Percentiles rank a stretch among this genome's conserved stretches.
phyloP scores from a whole-genome alignment of 768 basidiomycete species.

The Lanmaoa rubissima region DNA sequence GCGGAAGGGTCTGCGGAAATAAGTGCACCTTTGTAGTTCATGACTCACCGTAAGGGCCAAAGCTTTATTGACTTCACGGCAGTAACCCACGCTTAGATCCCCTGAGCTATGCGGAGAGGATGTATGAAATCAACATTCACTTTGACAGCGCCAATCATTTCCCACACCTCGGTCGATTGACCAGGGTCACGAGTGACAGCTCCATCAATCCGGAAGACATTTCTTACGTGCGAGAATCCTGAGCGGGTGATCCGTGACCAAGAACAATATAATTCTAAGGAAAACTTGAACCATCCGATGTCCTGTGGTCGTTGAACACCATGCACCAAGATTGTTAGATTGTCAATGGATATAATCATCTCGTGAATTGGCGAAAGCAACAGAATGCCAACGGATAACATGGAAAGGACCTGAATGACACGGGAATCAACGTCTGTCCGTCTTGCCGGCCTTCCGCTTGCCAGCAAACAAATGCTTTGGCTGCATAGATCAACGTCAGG shows the following conservation, averaged over 20 bases:
- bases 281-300: background rate
- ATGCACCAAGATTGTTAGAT: background rate
- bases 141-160: background rate
- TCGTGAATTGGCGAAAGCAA: background rate
- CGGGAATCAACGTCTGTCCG: slow-evolving; percentile 58
- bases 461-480: slow-evolving; percentile 86
- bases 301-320: background rate
- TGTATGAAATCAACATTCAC: background rate
- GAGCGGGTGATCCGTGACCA: background rate
- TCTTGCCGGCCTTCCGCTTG: slow-evolving; percentile 84
- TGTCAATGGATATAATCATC: background rate
- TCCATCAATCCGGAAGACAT: background rate
- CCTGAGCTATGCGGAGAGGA: background rate
- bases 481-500: slow-evolving; percentile 37
- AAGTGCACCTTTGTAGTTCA: background rate
- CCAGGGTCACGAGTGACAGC: background rate
- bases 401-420: background rate
- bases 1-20: background rate
- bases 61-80: background rate
- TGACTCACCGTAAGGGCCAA: background rate
- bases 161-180: background rate
- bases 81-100: background rate
- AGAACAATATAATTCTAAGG: background rate
- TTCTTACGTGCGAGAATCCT: background rate
- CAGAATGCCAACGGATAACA: slow-evolving; percentile 4